Evolutionary conservation across 176 grass and related monocot species (phyloP), one percentile per base, ranked within the genome.

Genomic region (Neostapfia colusana): DNA sequence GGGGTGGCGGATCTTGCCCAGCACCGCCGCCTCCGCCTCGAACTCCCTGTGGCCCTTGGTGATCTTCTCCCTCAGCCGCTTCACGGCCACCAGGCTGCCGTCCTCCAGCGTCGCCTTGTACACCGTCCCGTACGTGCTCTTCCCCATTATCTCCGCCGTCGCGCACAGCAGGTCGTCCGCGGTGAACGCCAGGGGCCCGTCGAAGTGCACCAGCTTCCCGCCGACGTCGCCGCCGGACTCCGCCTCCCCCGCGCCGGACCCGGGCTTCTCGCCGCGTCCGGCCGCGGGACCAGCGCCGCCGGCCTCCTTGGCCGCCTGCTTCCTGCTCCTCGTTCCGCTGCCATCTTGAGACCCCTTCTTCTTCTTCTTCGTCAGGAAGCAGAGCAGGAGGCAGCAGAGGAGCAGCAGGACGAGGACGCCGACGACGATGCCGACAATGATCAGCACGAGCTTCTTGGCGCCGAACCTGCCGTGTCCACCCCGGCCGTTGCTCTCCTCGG

Each of bases 91-190:
- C 11, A 87, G 73, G 69, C 70, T 90, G 64, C 91, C 69, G 58
- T 93, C 91, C 64, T 93, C 91, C 11, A 93, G 49, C 56, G 88
- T 93, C 44, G 90, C 90, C 73, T 83, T 89, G 80, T 93, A 93
- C 65, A 86, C 90, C 0, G 90, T 93, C 4, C 90, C 86, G 10
- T 92, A 92, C 44, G 90, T 89, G 86, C 86, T 92, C 76, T 92
- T 92, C 15, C 90, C 87, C 80, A 93, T 79, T 45, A 93, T 93
- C 77, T 89, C 84, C 5, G 87, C 87, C 0, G 87, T 89, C 5
- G 91, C 91, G 17, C 88, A 90, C n/a, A 90, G 80, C 34, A 93
- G 80, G 69, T 93, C 90, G n/a, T 90, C 90, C 0, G 90, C 90
- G 8, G 90, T 90, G 73, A 93, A 93, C 10, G 87, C 87, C 62